phyloP scores from a whole-genome alignment of 2,329 filamentous ascomycete genomes.

The Aspergillus fumigatus region DNA sequence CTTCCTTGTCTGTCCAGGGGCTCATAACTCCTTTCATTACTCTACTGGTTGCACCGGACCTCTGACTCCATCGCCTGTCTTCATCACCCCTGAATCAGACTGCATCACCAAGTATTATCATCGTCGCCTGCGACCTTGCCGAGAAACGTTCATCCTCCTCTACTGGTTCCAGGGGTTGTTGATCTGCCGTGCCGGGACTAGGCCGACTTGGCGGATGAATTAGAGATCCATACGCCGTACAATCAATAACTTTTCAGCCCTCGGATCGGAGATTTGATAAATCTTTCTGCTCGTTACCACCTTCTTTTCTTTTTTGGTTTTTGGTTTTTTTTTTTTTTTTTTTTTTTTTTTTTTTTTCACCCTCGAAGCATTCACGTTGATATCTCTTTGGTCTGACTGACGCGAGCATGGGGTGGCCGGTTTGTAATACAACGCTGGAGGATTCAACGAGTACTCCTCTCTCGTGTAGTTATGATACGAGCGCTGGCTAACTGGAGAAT shows the following conservation, averaged over 20 bases:
- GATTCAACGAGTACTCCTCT: conserved; percentile 38
- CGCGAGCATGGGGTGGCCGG: conserved; percentile 40
- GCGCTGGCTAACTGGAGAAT: conserved; percentile 8
- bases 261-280: conserved; percentile 1
- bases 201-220: conserved; percentile 14
- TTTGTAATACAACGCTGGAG: conserved; percentile 50
- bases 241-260: conserved; percentile 1
- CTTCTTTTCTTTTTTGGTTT: conserved; percentile 1
- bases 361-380: conserved; percentile 1
- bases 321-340: conserved; percentile 1
- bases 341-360: conserved; percentile 2
- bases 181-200: conserved; percentile 11
- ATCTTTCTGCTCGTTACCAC: conserved; percentile 9
- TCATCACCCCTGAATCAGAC: not conserved
- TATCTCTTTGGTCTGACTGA: conserved; percentile 7
- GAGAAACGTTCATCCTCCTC: not conserved
- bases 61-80: too few relatives aligned
- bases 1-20: not conserved
- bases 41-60: too few relatives aligned
- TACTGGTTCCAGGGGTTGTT: conserved; percentile 6
- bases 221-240: conserved; percentile 8
- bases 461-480: not conserved
- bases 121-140: not conserved
- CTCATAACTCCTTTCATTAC: not conserved
- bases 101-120: not conserved